These are phyloP conservation scores for Aspergillus sp. DNA, from an alignment of 2,329 filamentous ascomycete species.

Conservation along the genomic window DNA sequence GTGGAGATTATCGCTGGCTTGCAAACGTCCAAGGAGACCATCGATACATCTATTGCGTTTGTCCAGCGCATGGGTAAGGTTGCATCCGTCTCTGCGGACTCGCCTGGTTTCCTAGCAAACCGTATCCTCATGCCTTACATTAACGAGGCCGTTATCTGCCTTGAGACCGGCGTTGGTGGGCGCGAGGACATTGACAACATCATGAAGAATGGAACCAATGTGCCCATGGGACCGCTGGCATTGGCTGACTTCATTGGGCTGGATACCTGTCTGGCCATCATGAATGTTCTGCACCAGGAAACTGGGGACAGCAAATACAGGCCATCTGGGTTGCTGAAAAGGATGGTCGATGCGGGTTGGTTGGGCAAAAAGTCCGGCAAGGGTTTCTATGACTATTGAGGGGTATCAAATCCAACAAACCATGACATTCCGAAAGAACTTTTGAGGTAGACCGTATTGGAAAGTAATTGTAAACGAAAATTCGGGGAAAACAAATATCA, in stretches of 20 bases:
- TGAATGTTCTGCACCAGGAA: constrained; percentile 89
- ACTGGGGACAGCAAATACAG: constrained; percentile 96
- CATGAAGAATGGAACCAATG: constrained; percentile 99
- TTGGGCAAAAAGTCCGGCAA: constrained; percentile 95
- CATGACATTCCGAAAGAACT: not conserved
- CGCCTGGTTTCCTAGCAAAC: constrained; percentile 93
- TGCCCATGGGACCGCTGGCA: constrained; percentile 94
- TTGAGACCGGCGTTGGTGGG: constrained; percentile 87
- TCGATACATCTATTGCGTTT: constrained; percentile 80
- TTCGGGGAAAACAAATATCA: not conserved
- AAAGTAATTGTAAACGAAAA: too few relatives aligned
- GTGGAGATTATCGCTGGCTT: constrained; percentile 96
- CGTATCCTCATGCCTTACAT: constrained; percentile 99
- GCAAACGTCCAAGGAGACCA: constrained; percentile 80
- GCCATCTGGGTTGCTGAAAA: constrained; percentile 79
- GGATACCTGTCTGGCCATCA: constrained; percentile 94
- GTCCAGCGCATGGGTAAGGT: constrained; percentile 93
- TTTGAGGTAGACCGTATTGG: too few relatives aligned
- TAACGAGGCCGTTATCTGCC: constrained; percentile 94
- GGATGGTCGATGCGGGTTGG: constrained; percentile 99
- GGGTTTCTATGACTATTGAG: constrained; percentile 87
- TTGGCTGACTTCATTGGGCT: constrained; percentile 96
- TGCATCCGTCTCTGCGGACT: constrained; percentile 80
- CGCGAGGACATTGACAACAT: constrained; percentile 94
- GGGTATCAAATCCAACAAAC: not conserved